Percentiles rank a stretch among this genome's conserved stretches.
These are phyloP conservation scores for Mycena alexandri DNA, from an alignment of 768 basidiomycete genomes.

Conservation along the genomic window DNA sequence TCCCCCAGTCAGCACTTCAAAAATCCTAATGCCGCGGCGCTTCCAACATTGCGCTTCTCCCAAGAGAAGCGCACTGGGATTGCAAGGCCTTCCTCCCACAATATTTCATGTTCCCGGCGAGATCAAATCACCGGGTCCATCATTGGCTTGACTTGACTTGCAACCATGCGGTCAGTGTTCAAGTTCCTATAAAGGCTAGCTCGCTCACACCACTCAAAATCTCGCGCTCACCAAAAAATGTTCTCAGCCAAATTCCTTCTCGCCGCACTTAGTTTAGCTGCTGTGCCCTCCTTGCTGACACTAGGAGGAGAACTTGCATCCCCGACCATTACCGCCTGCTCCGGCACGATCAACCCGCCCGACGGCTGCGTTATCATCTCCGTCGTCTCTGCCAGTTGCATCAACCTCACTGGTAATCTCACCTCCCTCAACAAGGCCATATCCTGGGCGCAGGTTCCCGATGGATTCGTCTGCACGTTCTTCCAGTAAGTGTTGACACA, in stretches of 20 bases:
- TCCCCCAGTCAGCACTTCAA: neutral
- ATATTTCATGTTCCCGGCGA: too few relatives aligned
- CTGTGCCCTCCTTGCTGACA: too few relatives aligned
- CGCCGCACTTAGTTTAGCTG: too few relatives aligned
- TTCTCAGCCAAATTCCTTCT: too few relatives aligned
- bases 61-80: neutral
- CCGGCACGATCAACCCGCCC: slow-evolving; percentile 20
- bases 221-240: too few relatives aligned
- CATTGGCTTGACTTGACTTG: too few relatives aligned
- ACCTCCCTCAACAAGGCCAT: slow-evolving; percentile 29
- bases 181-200: too few relatives aligned
- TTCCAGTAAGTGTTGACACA: slow-evolving; percentile 3
- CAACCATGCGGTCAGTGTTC: too few relatives aligned
- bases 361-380: slow-evolving; percentile 25
- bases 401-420: slow-evolving; percentile 16
- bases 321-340: neutral
- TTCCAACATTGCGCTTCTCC: neutral
- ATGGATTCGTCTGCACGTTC: slow-evolving; percentile 26
- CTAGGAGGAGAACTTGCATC: neutral
- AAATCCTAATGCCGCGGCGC: neutral
- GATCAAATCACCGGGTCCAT: too few relatives aligned
- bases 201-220: too few relatives aligned
- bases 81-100: neutral
- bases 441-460: slow-evolving; percentile 1
- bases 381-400: slow-evolving; percentile 18